Evolutionary conservation across 331 rosid genomes (phyloP), one percentile per base, ranked within the genome.

Genomic region (Quercus tomentella): DNA sequence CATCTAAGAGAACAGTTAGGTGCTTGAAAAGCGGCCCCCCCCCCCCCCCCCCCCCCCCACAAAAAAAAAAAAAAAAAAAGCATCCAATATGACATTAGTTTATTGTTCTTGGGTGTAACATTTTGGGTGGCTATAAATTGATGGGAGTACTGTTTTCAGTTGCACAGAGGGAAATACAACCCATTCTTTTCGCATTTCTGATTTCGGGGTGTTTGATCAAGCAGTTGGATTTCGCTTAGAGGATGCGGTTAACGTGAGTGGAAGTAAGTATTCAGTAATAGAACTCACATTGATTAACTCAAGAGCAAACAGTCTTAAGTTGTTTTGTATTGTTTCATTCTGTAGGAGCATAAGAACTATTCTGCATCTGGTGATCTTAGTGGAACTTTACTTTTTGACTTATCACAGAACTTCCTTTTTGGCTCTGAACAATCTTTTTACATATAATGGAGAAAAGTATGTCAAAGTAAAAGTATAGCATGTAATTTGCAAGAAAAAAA

Each of bases 201-300:
- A 85, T 80, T 76, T 88, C 69, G 86, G 86, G 77, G 80, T 79
- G 70, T 83, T 85, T 81, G 89, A 75, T 49, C 91, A 88, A 52
- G 61, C 84, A 77, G 77, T 55, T 65, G 80, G 80, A 61, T 77
- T 75, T 78, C 75, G 75, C 57, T 3, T 81, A 79, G 86, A 63
- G 77, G 84, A 78, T 51, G 77, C 89, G 51, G 79, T 74, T 72
- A 81, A 74, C 65, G 81, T 78, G 75, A 75, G 84, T 83, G 81
- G 76, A 88, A 83, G 91, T 88, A 85, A 85, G 87, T 74, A 51
- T 73, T 72, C 58, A 72, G 62, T 67, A 51, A 43, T 61, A 28
- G 15, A 17, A 66, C 60, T 68, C 76, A 6, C 41, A 56, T 57
- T 61, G 30, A 15, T 25, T n/a, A 49, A 70, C 25, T 72, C 70